Evolutionary conservation across 2,329 filamentous ascomycete genomes (phyloP).

Genomic region (Aureobasidium sp.): DNA sequence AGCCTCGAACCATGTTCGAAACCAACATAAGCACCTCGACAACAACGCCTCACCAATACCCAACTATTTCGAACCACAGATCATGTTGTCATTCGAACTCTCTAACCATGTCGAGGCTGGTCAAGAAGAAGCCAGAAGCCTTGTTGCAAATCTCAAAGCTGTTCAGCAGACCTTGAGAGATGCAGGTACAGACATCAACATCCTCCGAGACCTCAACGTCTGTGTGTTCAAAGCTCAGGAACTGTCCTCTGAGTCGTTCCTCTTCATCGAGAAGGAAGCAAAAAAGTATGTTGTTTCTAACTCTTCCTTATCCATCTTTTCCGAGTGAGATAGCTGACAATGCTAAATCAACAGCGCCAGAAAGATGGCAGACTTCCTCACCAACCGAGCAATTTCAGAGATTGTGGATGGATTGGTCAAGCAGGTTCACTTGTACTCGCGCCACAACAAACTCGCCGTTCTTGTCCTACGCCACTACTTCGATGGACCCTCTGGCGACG

Average conservation of each 20-base stretch:
- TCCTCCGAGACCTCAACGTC: not conserved
- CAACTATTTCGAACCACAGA: not conserved
- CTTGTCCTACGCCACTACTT: not conserved
- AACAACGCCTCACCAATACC: not conserved
- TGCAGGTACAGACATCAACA: not conserved
- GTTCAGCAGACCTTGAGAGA: not conserved
- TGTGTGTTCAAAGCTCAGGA: not conserved
- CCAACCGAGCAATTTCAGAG: not conserved
- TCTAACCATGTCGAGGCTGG: not conserved
- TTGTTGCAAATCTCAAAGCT: not conserved
- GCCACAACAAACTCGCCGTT: not conserved
- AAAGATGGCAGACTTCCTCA: not conserved
- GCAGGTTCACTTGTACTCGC: not conserved
- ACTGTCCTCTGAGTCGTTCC: not conserved
- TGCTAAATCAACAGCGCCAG: not conserved
- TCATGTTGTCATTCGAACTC: not conserved
- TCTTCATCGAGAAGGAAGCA: not conserved
- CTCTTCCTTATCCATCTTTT: not conserved
- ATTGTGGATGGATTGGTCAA: not conserved
- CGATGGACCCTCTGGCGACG: not conserved
- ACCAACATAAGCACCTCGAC: not conserved
- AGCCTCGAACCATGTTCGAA: not conserved
- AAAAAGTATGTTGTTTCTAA: not conserved
- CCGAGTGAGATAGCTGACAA: not conserved
- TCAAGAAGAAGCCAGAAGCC: not conserved